phyloP scores from a whole-genome alignment of 257 asterid species.

The Nicotiana tomentosiformis region DNA sequence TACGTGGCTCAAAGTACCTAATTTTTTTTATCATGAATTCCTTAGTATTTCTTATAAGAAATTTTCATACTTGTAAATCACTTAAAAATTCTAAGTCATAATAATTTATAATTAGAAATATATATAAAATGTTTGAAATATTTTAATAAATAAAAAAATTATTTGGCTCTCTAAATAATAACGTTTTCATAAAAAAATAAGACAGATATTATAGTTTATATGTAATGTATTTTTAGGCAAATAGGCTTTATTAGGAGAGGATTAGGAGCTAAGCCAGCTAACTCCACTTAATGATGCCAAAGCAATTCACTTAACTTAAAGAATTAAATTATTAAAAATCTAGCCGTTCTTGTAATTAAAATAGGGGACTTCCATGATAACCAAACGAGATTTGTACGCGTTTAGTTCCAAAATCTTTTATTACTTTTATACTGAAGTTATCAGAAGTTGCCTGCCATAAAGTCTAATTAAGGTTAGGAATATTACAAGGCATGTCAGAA shows the following conservation, averaged over 20 bases:
- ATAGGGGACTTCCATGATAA: constrained; percentile 5
- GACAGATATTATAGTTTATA: background rate
- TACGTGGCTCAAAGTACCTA: background rate
- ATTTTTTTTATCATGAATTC: background rate
- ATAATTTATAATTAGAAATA: background rate
- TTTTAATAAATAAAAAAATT: background rate
- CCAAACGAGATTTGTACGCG: constrained; percentile 11
- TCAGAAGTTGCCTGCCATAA: constrained; percentile 44
- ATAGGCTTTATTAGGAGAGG: background rate
- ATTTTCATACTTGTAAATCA: too few species aligned
- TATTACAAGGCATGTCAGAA: constrained; percentile 34
- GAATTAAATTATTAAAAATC: background rate
- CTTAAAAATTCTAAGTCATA: background rate
- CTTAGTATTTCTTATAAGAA: too few species aligned
- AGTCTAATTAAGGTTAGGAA: constrained; percentile 13
- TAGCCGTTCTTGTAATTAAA: constrained; percentile 9
- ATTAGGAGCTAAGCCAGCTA: constrained; percentile 12
- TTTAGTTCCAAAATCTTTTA: constrained; percentile 13
- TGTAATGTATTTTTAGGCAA: background rate
- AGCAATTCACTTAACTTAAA: background rate
- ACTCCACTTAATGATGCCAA: constrained; percentile 4
- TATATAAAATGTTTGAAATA: background rate
- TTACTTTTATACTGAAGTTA: background rate
- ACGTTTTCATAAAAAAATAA: background rate
- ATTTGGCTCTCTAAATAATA: background rate